Evolutionary conservation across 1,284 basidiomycete species (phyloP), one percentile per base, ranked within the genome.

Genomic region (Malassezia slooffiae): DNA sequence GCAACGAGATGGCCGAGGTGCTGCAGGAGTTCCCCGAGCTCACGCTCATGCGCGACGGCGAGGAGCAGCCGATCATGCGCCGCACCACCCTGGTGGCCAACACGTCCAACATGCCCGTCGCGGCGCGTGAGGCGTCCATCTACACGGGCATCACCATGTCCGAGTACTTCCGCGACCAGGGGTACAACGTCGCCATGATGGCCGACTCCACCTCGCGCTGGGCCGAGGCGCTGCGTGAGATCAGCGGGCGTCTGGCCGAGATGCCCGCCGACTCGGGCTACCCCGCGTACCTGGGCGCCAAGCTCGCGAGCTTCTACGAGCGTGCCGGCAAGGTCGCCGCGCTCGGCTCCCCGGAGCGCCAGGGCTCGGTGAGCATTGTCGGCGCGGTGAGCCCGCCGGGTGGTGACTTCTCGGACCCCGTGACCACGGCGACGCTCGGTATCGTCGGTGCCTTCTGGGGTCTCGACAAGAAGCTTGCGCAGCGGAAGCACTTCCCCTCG

Each of bases 31-130:
- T 97, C 81, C 93, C 93, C 42, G 77, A 89, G 72, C 76, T 99
- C 34, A 88, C 84, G 2, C 84, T 96, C 79, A 86, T 87, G 50
- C 74, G 87, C 47, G 81, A 87, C 60, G 77, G 77, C 47, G 85
- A 88, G 47, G 83, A 95, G 78, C 91, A 96, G 72, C 93, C 93
- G 29, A 97, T 99, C 76, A 99, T 99, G 93, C 97, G 97, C 74
- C 90, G 93, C 54, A 97, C 93, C 1, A 90, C 91, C 3, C 80
- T 99, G 26, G 91, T 99, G 50, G 93, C 93, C 60, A 99, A 99
- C 72, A 99, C 93, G 2, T 96, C 91, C 47, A 97, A 99, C 75
- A 99, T 99, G 93, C 93, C 93, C 60, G 93, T 99, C 64, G 93
- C 93, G 27, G 93, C 93, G 28, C 87, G 93, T 67, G 93, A 99